Base-by-base conservation (phyloP, 306 rosid genomes). In the Begonia fuchsioides region DNA sequence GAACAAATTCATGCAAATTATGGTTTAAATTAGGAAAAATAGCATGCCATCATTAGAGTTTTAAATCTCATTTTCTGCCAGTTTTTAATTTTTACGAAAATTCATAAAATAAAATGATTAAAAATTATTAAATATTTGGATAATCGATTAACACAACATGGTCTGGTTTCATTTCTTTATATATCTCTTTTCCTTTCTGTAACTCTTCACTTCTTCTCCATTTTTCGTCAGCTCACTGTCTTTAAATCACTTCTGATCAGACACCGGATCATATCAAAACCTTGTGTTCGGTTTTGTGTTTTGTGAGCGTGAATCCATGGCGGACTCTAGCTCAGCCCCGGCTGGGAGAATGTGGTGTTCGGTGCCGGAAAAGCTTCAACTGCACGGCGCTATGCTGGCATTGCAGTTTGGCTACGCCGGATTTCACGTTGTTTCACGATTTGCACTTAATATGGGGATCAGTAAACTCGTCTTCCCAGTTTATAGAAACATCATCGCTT, bases 371-470 rank as follows among this genome's bases (percentile, higher is more conserved):
- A 52, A 64, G 12, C 11, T 90, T 47, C 98, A 82, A 51, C 94
- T 90, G 62, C 98, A 90, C 53, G 98, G 58, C 9, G 98, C 98
- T 70, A 90, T 90, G 98, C 32, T 90, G 82, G 87, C 81, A 61
- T 61, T 90, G 62, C 98, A 90, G 68, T 82, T 90, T 55, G 98
- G 98, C 15, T 90, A 90, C 11, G 98, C 98, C 1, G 98, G 98
- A 0, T 90, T 90, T 60, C 98, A 90, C 58, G 95, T 90, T 0
- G 98, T 90, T 59, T 90, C 98, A 0, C 69, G 98, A 61, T 81
- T 86, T 61, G 98, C 98, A 53, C 98, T 90, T 16, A 90, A 90
- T 53, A 90, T 90, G 98, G 98, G 98, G 55, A 59, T 90, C 16
- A 79, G 94, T 67, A 90, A 90, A 65, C 87, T 90, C 8, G 98